Evolutionary conservation across 1,284 basidiomycete species (phyloP), one percentile per base, ranked within the genome.

Genomic region (Sphaerobolus stellatus): DNA sequence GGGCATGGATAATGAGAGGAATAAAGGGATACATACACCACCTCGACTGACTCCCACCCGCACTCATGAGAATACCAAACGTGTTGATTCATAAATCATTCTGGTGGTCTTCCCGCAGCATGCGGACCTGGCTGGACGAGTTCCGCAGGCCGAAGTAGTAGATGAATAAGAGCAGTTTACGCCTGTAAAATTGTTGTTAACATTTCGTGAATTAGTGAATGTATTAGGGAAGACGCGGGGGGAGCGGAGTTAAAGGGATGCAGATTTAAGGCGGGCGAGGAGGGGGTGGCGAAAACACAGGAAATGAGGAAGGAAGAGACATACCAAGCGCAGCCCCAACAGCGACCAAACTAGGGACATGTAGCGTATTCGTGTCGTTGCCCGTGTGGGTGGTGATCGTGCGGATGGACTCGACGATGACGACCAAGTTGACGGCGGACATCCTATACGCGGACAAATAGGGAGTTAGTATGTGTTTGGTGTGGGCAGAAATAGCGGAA

Each of bases 31-130:
- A 78, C 85, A 62, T 69, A 90, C 90, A 94, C 88, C 92, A 94
- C 51, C 71, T 74, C 53, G 92, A 76, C 71, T 92, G 95, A 62
- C 91, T 90, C 53, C 95, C 96, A 57, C 90, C 92, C 13, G 91
- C 88, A 30, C 92, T 90, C 78, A 95, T 94, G 48, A 30, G 44
- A 50, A 41, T 66, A 86, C 86, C 87, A 59, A 90, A 89, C 7
- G 77, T 73, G 61, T 92, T 94, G 69, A 93, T 84, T 68, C 86
- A 92, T 27, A 95, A 68, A 65, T 96, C 94, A 63, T 96, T 96
- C 58, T 92, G 77, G 64, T 98, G 95, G 66, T 98, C 95, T 68
- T 97, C 92, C 90, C 93, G 98, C 24, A 98, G 80, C 5, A 98
- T 86, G 52, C 86, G 83, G 1, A 99, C 94, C 69, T 99, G 96